Base-by-base conservation (phyloP, 2,329 filamentous ascomycete genomes). In the Colletotrichum kahawae region DNA sequence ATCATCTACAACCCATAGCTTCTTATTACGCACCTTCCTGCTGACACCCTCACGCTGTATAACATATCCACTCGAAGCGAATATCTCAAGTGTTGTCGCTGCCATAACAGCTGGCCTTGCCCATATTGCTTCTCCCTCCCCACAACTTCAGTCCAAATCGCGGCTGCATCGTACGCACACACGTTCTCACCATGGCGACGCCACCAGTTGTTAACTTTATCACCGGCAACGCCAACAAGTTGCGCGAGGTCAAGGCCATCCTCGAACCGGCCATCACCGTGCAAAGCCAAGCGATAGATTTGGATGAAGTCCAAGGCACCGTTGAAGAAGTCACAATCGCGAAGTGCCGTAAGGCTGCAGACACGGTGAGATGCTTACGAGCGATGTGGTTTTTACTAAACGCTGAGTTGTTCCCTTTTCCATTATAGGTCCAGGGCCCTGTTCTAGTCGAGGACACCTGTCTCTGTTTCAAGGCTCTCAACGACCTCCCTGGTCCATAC, bases 371-470 rank as follows among this genome's bases (percentile, higher is more conserved):
- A 38, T 38, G 8, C 16, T 31, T 34, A 5, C 18, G n/a, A 29
- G 16, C 21, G 6, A 9, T 24, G 31, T 8, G 33, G 18, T 29
- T 51, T 27, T 38, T n/a, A 56, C 18, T 38, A 16, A 65, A 24
- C 36, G 18, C 70, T 57, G 27, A 29, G 43, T n/a, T 38, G 10
- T n/a, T 2, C 62, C 71, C 72, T 18, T 48, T 16, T 59, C 21
- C 59, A 21, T 16, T 21, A 21, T 75, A 97, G 95, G 85, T 97
- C 63, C 88, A 93, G 80, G 95, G 95, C 1, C 96, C 97, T 5
- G 97, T 98, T 10, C 89, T 99, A 51, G 96, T 98, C 13, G 97
- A 99, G 85, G 97, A 99, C 84, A 99, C 97, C 18, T 95, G 95
- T 79, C 89, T 99, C 64, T 97, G 95, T 87, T 99, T 98, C 83